Base-by-base conservation (phyloP, 192 early-diverging fungal species). In the Entrophospora sp. region DNA sequence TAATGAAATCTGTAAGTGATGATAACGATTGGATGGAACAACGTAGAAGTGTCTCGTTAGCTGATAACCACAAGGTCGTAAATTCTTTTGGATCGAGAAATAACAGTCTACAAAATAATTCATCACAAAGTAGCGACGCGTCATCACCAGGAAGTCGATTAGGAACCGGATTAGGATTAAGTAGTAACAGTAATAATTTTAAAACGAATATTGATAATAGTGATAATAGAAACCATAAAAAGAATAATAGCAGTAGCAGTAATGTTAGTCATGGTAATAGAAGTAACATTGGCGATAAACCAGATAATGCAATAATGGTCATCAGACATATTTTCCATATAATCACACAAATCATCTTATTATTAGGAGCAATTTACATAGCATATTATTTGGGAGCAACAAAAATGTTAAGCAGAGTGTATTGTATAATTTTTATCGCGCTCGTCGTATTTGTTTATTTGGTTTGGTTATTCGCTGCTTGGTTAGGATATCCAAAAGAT, bases 401-500 rank as follows among this genome's bases (percentile, higher is more conserved):
- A 31, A 61, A 10, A 9, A 16, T 2, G 5, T 10, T 61, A 44
- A 24, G 28, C 1, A 43, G 10, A 20, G 4, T 61, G 10, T 31
- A 14, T 27, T 27, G 14, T 61, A 28, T 9, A 7, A 7, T 44
- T 18, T 61, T 61, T 61, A 43, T 61, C 10, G 27, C 22, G 12
- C 43, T 44, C 34, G 43, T 61, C 24, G 1, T 40, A n/a, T 7
- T 61, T 30, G 43, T 61, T n/a, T 61, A 61, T 61, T 27, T 43
- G n/a, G 27, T 35, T 44, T 61, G 59, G 59, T 43, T 61, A 34
- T 14, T 31, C 9, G 31, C 32, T 2, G 59, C 59, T 31, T 38
- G 59, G 40, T 18, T 6, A 1, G 59, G 59, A 61, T 61, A 61
- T 61, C 59, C 59, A n/a, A 40, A 27, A 31, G 38, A 38, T 40